Conservation (phyloP, 169 alveolate species). For the Besnoitia besnoiti region DNA sequence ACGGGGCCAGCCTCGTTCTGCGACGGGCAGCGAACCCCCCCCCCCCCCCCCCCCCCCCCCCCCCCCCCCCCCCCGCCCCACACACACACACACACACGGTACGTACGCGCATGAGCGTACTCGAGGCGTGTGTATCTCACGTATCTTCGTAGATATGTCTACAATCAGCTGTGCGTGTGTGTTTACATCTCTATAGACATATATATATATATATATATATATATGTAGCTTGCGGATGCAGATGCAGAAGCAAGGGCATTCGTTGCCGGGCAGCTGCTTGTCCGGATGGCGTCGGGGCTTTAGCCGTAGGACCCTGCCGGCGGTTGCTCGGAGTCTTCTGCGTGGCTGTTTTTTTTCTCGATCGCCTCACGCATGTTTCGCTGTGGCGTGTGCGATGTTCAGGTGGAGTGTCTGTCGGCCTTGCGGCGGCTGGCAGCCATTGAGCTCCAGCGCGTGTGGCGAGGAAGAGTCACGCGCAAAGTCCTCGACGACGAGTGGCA, state of each 20-base stretch:
- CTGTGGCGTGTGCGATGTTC: not conserved
- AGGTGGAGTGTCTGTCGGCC: slow-evolving; percentile 25
- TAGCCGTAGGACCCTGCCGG: too few relatives aligned
- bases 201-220: not conserved
- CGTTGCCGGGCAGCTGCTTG: not conserved
- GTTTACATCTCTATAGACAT: not conserved
- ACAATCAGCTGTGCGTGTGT: not conserved
- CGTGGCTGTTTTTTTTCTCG: too few relatives aligned
- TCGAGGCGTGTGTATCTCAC: too few relatives aligned
- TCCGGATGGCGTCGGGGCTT: not conserved
- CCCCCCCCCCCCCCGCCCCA: too few relatives aligned
- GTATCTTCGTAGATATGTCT: not conserved
- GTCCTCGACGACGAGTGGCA: slow-evolving; percentile 61
- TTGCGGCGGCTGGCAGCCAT: slow-evolving; percentile 47
- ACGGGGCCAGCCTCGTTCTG: too few relatives aligned
- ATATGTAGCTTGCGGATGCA: not conserved
- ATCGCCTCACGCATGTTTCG: not conserved
- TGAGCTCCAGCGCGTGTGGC: slow-evolving; percentile 55
- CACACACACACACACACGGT: too few relatives aligned
- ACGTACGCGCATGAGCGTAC: too few relatives aligned
- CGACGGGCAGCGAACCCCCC: too few relatives aligned
- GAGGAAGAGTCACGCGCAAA: slow-evolving; percentile 38
- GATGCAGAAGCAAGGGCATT: not conserved
- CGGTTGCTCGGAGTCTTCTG: too few relatives aligned
- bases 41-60: too few relatives aligned